Evolutionary conservation across 192 early-diverging fungal genomes (phyloP).

Genomic region (Spizellomyces punctatus): DNA sequence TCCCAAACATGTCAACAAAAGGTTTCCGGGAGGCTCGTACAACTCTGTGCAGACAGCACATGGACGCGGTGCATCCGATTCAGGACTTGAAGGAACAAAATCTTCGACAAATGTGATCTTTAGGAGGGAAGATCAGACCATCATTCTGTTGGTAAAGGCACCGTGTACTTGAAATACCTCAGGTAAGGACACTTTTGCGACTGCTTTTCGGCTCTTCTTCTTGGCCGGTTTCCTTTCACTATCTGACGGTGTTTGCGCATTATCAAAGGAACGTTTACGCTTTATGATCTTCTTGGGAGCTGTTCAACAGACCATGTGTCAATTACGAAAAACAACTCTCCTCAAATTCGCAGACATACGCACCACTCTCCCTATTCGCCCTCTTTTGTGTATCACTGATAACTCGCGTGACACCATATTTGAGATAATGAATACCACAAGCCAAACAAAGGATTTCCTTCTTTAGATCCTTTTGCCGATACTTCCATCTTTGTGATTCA

Average conservation of each 20-base stretch:
- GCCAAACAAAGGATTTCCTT: slow-evolving; percentile 31
- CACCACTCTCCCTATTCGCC: slow-evolving; percentile 35
- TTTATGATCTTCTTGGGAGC: not conserved
- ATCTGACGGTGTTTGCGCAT: not conserved
- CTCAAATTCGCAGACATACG: not conserved
- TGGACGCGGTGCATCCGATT: slow-evolving; percentile 8
- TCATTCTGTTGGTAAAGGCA: too few relatives aligned
- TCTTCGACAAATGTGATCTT: slow-evolving; percentile 4
- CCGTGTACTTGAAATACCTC: not conserved
- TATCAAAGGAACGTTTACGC: not conserved
- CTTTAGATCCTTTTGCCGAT: slow-evolving; percentile 27
- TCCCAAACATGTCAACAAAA: slow-evolving; percentile 12
- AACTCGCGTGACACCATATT: slow-evolving; percentile 28
- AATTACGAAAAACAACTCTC: too few relatives aligned
- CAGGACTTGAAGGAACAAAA: slow-evolving; percentile 7
- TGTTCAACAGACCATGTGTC: too few relatives aligned
- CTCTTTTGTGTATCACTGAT: slow-evolving; percentile 31
- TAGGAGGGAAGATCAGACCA: too few relatives aligned
- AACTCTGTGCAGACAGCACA: slow-evolving; percentile 26
- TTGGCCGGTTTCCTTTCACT: slow-evolving; percentile 14
- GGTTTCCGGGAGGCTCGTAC: slow-evolving; percentile 11
- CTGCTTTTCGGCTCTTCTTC: slow-evolving; percentile 2
- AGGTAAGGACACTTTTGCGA: not conserved
- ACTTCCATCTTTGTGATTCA: slow-evolving; percentile 29
- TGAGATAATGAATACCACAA: slow-evolving; percentile 39